Base-by-base conservation (phyloP, 441 rosid genomes). In the Croton setiger region DNA sequence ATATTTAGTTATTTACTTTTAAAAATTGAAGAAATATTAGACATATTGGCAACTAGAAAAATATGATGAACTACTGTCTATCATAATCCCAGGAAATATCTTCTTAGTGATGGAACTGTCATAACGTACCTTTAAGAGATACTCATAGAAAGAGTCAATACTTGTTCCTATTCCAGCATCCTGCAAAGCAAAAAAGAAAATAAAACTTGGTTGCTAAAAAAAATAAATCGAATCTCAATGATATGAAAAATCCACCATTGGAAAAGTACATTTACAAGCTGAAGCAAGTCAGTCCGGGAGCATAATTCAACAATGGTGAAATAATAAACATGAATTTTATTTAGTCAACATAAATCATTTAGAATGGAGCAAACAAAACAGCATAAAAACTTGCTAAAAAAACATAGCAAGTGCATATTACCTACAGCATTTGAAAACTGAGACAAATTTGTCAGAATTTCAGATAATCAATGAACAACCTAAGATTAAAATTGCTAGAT, bases 91-190 rank as follows among this genome's bases (percentile, higher is more conserved):
- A 20, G 12, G 27, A 47, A 49, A 44, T 21, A 45, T 54, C 23
- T 51, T 66, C 37, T 17, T 5, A 41, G 37, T 51, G 18, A 54
- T 33, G 27, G 18, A 45, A 63, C 15, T 43, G 39, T 5, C 56
- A 61, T 47, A 44, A 53, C 56, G 13, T 73, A 87, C 98, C 99
- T 95, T 95, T 73, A 95, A 84, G 64, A 95, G 97, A 82, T 92
- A 92, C 82, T 95, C 99, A 60, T 92, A 95, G 82, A 95, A 95
- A 47, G 99, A 95, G 78, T 95, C 98, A 73, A 95, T 92, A 80
- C 98, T 95, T 75, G 99, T 90, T 69, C 98, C 98, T 70, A 95
- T 95, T 80, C 98, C 99, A 74, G 99, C 97, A 87, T 95, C 99
- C 99, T 95, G 90, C 73, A 83, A 83, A 79, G 71, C 75, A 81